Evolutionary conservation across 148 eudicot genomes (phyloP).

Genomic region (Nepenthes gracilis): DNA sequence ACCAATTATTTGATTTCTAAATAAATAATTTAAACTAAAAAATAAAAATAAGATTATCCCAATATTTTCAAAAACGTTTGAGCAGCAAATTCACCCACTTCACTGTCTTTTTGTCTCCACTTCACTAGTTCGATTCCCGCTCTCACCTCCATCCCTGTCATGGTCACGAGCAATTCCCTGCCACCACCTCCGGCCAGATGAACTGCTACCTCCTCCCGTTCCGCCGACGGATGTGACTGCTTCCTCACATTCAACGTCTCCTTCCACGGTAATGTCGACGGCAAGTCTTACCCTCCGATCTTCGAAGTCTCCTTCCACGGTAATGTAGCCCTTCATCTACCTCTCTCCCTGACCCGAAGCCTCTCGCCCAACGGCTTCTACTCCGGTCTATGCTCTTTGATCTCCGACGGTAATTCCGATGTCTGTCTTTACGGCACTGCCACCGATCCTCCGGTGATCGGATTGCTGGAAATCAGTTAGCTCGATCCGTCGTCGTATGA

Average conservation of each 20-base stretch:
- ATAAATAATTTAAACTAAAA: no score
- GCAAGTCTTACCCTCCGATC: constrained; percentile 56
- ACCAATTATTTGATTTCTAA: no score
- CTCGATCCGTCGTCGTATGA: constrained; percentile 58
- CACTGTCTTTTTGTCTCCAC: no score
- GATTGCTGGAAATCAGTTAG: constrained; percentile 51
- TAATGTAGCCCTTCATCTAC: constrained; percentile 63
- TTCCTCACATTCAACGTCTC: constrained; percentile 80
- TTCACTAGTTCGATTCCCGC: no score
- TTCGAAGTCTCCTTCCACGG: constrained; percentile 83
- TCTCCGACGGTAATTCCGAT: constrained; percentile 35
- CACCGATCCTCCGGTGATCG: constrained; percentile 81
- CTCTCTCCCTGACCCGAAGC: constrained; percentile 74
- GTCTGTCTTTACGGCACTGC: constrained; percentile 84
- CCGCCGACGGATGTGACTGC: constrained; percentile 33
- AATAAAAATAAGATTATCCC: no score
- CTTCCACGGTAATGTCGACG: constrained; percentile 86
- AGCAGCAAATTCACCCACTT: no score
- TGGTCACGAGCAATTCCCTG: no score
- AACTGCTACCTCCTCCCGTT: constrained; percentile 58
- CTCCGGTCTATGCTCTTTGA: constrained; percentile 67
- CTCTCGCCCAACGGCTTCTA: constrained; percentile 50
- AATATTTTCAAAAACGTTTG: no score
- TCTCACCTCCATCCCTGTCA: no score
- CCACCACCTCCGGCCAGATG: constrained; percentile 68